These are phyloP conservation scores for Teunomyces kruisii DNA, from an alignment of 805 yeast species.

Conservation along the genomic window DNA sequence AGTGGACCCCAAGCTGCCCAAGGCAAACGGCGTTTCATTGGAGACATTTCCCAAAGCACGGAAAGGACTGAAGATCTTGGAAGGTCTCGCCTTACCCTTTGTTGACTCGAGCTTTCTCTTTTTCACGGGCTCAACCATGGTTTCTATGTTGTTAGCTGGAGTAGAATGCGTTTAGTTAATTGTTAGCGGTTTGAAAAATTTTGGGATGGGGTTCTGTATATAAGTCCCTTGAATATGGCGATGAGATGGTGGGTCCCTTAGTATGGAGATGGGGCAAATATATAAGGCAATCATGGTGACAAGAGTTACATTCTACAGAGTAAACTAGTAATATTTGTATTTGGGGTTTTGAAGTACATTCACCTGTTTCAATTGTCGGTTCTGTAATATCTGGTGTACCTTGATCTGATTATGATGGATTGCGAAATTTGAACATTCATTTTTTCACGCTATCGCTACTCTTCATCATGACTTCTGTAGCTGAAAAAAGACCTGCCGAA, in stretches of 20 bases:
- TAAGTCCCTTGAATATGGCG: not conserved
- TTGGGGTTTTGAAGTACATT: too few relatives aligned
- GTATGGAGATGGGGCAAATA: not conserved
- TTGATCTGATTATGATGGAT: not conserved
- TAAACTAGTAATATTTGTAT: too few relatives aligned
- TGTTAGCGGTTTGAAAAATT: not conserved
- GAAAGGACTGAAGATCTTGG: slow-evolving; percentile 75
- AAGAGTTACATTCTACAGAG: not conserved
- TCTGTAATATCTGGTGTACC: not conserved
- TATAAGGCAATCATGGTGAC: not conserved
- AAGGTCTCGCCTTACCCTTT: slow-evolving; percentile 16
- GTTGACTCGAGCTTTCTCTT: slow-evolving; percentile 21
- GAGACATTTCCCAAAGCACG: slow-evolving; percentile 88
- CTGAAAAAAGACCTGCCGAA: slow-evolving; percentile 17
- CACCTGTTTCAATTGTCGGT: too few relatives aligned
- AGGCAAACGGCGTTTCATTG: slow-evolving; percentile 78
- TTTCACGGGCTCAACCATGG: slow-evolving; percentile 26
- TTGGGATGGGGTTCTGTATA: slow-evolving; percentile 2
- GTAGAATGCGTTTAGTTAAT: not conserved
- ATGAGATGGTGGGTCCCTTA: not conserved
- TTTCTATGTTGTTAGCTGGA: not conserved
- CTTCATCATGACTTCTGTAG: slow-evolving; percentile 4
- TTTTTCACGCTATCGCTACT: not conserved
- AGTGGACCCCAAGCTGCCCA: slow-evolving; percentile 85
- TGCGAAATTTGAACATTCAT: slow-evolving; percentile 1